phyloP scores from a whole-genome alignment of 2,329 filamentous ascomycete genomes.

The Penicillium sp. region DNA sequence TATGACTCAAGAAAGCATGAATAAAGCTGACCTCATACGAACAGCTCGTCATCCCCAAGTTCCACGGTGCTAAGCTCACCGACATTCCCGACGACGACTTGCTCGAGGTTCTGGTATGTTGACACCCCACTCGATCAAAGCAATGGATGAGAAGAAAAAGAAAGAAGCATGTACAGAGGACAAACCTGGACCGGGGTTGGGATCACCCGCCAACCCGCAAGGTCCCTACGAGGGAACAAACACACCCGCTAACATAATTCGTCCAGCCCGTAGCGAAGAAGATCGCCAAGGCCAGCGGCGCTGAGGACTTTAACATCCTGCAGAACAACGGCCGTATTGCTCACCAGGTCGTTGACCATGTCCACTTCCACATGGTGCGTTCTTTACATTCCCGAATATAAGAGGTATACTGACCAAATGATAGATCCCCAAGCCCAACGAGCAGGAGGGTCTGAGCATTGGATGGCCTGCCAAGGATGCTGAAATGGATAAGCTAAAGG shows the following conservation, averaged over 20 bases:
- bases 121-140: not conserved
- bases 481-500: slow-evolving; percentile 81
- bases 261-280: slow-evolving; percentile 80
- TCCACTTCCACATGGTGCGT: slow-evolving; percentile 88
- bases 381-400: not conserved
- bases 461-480: slow-evolving; percentile 72
- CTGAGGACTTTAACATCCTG: slow-evolving; percentile 83
- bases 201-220: slow-evolving; percentile 8
- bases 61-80: slow-evolving; percentile 84
- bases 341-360: slow-evolving; percentile 90
- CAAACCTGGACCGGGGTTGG: not conserved
- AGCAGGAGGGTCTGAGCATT: slow-evolving; percentile 73
- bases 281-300: slow-evolving; percentile 72
- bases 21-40: not conserved
- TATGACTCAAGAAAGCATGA: not conserved
- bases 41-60: slow-evolving; percentile 93
- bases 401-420: slow-evolving; percentile 1
- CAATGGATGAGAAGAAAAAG: not conserved
- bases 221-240: slow-evolving; percentile 17
- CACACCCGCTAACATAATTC: slow-evolving; percentile 8
- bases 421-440: slow-evolving; percentile 90
- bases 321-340: slow-evolving; percentile 94
- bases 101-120: slow-evolving; percentile 70
- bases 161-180: not conserved
- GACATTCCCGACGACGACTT: slow-evolving; percentile 92